Base-by-base conservation (phyloP, 176 grass and related monocot genomes). In the Ampelocalamus luodianensis region DNA sequence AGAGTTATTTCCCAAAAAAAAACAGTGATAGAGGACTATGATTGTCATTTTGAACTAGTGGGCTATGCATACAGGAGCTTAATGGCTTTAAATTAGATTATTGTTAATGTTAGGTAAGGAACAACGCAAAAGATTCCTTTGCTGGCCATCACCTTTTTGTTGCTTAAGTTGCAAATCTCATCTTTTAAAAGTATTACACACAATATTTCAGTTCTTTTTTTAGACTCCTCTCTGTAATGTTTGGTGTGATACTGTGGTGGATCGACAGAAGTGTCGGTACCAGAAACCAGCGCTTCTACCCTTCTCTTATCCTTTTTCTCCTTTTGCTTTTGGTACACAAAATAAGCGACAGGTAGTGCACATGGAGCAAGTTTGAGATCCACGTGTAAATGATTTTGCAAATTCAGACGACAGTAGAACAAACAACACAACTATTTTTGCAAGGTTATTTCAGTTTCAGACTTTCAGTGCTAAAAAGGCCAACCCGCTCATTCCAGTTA, bases 191-290 rank as follows among this genome's bases (percentile, higher is more conserved):
- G 38, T 38, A 12, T 56, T 3, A 80, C 36, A 12, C 5, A 38
- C 43, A 71, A 16, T 24, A 45, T 55, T 24, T 15, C 27, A 16
- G 5, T 42, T 68, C 37, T 32, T 59, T 51, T 71, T 42, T 70
- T 63, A 67, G 10, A 6, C 34, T 77, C 71, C 23, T 51, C 16
- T 71, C 4, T 72, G 43, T 3, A 61, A 72, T 64, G 88, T 54
- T 76, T 14, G 83, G 83, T 89, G 66, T 22, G 54, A 83, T 44
- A 20, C 9, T 64, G 54, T 66, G 63, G 42, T 82, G 78, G 78
- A 62, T 16, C 66, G 55, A 13, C 16, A 79, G 15, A 10, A 8
- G 5, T 44, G 14, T 29, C 56, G 7, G 38, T 45, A 63, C 6
- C 56, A 62, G 76, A 78, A 63, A 12, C 18, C 12, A 63, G 76